These are phyloP conservation scores for Dimocarpus longan DNA, from an alignment of 345 rosid genomes.

Conservation along the genomic window DNA sequence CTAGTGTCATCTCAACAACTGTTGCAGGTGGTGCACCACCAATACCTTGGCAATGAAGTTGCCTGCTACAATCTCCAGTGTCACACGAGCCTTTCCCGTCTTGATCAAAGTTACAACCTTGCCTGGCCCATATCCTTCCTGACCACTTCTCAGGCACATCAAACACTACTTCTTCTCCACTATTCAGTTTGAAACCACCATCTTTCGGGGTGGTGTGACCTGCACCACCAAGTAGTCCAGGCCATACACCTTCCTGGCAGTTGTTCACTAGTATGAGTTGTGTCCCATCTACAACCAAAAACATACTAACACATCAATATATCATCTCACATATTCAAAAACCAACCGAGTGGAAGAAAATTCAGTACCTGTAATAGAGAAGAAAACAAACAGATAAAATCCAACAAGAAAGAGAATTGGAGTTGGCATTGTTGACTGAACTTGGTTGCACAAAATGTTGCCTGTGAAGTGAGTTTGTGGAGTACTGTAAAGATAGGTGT, in stretches of 20 bases:
- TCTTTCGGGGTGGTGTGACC: slow-evolving; percentile 58
- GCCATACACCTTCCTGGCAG: slow-evolving; percentile 83
- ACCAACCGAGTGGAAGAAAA: neutral
- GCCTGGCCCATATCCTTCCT: slow-evolving; percentile 82
- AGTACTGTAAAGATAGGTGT: slow-evolving; percentile 6
- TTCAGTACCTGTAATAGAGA: slow-evolving; percentile 34
- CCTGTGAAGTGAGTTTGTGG: slow-evolving; percentile 5
- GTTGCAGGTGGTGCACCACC: slow-evolving; percentile 85
- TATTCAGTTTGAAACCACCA: slow-evolving; percentile 70
- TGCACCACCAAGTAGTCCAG: slow-evolving; percentile 73
- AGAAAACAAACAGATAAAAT: slow-evolving; percentile 28
- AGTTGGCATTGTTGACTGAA: slow-evolving; percentile 33
- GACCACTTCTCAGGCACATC: slow-evolving; percentile 85
- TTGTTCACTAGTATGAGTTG: slow-evolving; percentile 83
- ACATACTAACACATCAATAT: neutral
- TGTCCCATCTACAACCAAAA: slow-evolving; percentile 50
- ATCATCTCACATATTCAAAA: neutral
- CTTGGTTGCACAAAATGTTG: neutral
- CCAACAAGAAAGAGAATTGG: slow-evolving; percentile 31
- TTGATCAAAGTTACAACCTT: slow-evolving; percentile 67
- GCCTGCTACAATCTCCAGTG: slow-evolving; percentile 69
- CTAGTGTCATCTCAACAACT: slow-evolving; percentile 88
- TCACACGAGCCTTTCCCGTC: slow-evolving; percentile 71
- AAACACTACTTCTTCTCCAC: slow-evolving; percentile 65
- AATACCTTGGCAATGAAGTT: slow-evolving; percentile 60